phyloP scores from a whole-genome alignment of 2,329 filamentous ascomycete species.

The Chrysoporthe puriensis region DNA sequence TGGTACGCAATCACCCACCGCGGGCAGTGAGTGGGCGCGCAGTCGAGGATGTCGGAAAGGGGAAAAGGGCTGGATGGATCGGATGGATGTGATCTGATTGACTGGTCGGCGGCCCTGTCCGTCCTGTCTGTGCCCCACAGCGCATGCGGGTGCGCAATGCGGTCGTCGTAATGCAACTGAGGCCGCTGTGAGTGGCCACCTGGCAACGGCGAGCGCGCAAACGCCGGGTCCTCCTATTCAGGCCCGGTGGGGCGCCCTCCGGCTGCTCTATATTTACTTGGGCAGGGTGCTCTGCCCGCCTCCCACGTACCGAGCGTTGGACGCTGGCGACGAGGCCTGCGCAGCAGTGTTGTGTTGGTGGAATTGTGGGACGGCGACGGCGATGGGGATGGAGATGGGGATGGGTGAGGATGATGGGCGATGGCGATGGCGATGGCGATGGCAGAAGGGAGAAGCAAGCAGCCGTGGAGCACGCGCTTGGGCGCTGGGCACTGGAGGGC shows the following conservation, averaged over 20 bases:
- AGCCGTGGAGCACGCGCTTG: too few relatives aligned
- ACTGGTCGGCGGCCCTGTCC: background rate
- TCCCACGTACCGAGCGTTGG: too few relatives aligned
- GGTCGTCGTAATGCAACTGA: constrained; percentile 5
- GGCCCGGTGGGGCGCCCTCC: background rate
- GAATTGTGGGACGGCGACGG: too few relatives aligned
- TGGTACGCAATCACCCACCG: constrained; percentile 2
- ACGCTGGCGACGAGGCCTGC: too few relatives aligned
- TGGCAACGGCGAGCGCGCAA: background rate
- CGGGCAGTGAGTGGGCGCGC: background rate
- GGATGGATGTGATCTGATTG: background rate
- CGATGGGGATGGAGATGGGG: too few relatives aligned
- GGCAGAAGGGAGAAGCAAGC: too few relatives aligned
- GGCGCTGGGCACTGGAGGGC: background rate
- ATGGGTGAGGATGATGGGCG: too few relatives aligned
- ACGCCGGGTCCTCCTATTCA: background rate
- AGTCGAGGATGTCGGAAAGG: background rate
- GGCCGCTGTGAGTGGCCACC: constrained; percentile 13
- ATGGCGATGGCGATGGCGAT: too few relatives aligned
- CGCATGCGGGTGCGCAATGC: background rate
- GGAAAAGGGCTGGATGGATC: background rate
- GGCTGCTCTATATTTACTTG: background rate
- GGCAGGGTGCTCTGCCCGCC: too few relatives aligned
- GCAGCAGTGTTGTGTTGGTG: too few relatives aligned
- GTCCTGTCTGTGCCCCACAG: background rate